These are phyloP conservation scores for Oenanthe sinensis DNA, from an alignment of 129 eudicot genomes.

Conservation along the genomic window DNA sequence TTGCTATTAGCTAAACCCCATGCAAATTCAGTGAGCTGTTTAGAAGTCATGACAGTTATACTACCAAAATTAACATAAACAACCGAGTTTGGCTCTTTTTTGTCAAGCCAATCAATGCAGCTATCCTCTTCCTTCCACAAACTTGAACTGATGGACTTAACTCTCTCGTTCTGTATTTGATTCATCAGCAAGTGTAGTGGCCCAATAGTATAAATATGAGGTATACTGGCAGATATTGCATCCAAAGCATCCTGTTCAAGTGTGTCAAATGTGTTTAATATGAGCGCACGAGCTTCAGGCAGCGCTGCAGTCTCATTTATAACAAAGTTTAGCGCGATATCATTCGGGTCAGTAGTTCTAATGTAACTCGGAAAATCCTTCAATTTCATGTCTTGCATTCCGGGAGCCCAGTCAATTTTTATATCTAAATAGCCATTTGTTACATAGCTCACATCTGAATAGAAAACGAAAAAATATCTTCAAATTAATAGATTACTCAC, in stretches of 20 bases:
- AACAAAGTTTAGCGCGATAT: conserved; percentile 30
- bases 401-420: conserved; percentile 40
- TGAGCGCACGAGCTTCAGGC: conserved; percentile 25
- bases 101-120: conserved; percentile 54
- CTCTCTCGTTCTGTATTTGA: conserved; percentile 16
- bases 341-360: conserved; percentile 49
- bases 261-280: conserved; percentile 55
- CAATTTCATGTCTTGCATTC: conserved; percentile 39
- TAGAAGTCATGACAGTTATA: conserved; percentile 38
- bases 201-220: conserved; percentile 32
- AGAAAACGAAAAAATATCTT: neutral
- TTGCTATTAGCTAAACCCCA: conserved; percentile 67
- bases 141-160: conserved; percentile 27
- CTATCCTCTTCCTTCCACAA: conserved; percentile 23
- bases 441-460: conserved; percentile 32
- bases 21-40: conserved; percentile 50
- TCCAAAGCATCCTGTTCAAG: conserved; percentile 36
- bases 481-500: too few species aligned
- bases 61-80: conserved; percentile 67
- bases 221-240: conserved; percentile 20
- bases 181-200: conserved; percentile 32
- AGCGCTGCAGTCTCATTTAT: conserved; percentile 5
- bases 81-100: too few species aligned
- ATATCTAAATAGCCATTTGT: conserved; percentile 59
- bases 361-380: conserved; percentile 53